phyloP scores from a whole-genome alignment of 2,329 filamentous ascomycete species.

The Hysterium pulicare region DNA sequence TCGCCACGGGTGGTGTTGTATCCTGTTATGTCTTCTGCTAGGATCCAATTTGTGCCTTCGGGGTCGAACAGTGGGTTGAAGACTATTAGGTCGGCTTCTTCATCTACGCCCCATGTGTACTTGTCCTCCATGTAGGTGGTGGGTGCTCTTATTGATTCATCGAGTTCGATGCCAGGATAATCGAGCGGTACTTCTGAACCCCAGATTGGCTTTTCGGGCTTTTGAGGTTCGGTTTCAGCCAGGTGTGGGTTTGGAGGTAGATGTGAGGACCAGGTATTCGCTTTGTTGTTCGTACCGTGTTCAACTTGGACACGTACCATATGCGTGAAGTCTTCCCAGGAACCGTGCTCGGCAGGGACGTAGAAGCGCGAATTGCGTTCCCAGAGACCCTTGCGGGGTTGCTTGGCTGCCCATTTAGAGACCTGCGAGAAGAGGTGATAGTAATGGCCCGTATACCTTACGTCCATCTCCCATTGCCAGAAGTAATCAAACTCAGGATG shows the following conservation, averaged over 20 bases:
- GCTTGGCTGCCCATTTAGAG: slow-evolving; percentile 62
- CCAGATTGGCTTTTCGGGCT: slow-evolving; percentile 49
- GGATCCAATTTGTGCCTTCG: slow-evolving; percentile 68
- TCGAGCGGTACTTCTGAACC: slow-evolving; percentile 43
- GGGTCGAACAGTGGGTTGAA: slow-evolving; percentile 75
- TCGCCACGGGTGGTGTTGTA: slow-evolving; percentile 55
- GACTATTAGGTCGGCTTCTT: slow-evolving; percentile 72
- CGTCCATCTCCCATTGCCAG: slow-evolving; percentile 96
- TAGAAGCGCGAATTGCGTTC: slow-evolving; percentile 76
- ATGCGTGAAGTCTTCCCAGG: slow-evolving; percentile 68
- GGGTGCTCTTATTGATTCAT: slow-evolving; percentile 53
- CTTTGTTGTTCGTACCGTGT: slow-evolving; percentile 47
- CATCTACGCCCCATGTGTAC: slow-evolving; percentile 64
- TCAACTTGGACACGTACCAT: slow-evolving; percentile 62
- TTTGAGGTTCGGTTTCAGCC: slow-evolving; percentile 34
- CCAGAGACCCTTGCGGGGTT: slow-evolving; percentile 72
- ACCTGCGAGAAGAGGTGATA: slow-evolving; percentile 73
- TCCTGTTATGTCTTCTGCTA: slow-evolving; percentile 66
- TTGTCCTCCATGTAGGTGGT: slow-evolving; percentile 53
- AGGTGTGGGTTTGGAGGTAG: slow-evolving; percentile 43
- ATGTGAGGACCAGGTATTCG: slow-evolving; percentile 42
- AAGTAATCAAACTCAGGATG: slow-evolving; percentile 89
- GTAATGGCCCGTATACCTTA: slow-evolving; percentile 85
- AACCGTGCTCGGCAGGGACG: slow-evolving; percentile 65
- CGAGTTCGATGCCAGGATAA: slow-evolving; percentile 50